Evolutionary conservation across 2,329 filamentous ascomycete species (phyloP).

Genomic region (Sclerotinia trifoliorum): DNA sequence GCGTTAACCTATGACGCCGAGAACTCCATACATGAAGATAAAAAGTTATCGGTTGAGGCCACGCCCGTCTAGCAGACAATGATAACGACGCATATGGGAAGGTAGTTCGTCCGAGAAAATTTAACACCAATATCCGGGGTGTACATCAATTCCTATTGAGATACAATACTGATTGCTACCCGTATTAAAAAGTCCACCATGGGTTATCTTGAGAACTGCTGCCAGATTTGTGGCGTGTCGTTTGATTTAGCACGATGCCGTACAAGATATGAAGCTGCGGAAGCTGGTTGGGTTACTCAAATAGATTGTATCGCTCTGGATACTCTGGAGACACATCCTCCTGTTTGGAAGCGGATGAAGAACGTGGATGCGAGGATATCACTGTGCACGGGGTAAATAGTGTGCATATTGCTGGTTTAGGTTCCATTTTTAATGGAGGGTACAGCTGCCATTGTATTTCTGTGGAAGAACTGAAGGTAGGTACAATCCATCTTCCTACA

Average conservation of each 20-base stretch:
- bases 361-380: not conserved
- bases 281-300: not conserved
- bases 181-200: not conserved
- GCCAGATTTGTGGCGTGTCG: not conserved
- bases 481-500: slow-evolving; percentile 16
- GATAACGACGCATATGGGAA: not conserved
- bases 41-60: not conserved
- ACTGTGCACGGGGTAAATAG: not conserved
- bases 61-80: not conserved
- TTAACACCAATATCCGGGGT: no score
- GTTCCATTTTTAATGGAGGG: not conserved
- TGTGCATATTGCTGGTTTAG: slow-evolving; percentile 9
- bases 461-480: not conserved
- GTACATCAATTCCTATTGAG: not conserved
- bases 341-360: not conserved
- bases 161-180: not conserved
- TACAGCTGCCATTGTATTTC: slow-evolving; percentile 10
- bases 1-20: not conserved
- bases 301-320: not conserved
- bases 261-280: not conserved
- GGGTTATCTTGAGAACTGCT: slow-evolving; percentile 2
- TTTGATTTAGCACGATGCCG: slow-evolving; percentile 8
- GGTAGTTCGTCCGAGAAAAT: not conserved
- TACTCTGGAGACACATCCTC: not conserved
- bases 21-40: not conserved